phyloP scores from a whole-genome alignment of 2,329 filamentous ascomycete species.

The Daldinia eschscholtzii region DNA sequence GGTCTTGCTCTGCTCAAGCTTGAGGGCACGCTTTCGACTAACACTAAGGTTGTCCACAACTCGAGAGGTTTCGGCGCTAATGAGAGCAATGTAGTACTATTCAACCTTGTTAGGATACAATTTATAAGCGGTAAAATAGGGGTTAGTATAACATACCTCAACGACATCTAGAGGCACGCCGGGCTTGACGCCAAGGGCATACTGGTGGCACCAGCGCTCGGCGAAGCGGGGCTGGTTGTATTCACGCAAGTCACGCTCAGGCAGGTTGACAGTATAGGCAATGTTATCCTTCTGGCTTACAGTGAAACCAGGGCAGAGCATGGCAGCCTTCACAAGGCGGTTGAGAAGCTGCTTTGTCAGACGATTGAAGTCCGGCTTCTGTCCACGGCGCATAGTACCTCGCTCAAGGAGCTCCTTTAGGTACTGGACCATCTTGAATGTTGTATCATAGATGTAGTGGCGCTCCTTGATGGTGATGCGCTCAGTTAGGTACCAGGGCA shows the following conservation, averaged over 20 bases:
- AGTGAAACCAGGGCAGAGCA: slow-evolving; percentile 72
- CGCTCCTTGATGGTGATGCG: slow-evolving; percentile 71
- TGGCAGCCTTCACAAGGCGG: slow-evolving; percentile 64
- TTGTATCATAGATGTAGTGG: slow-evolving; percentile 64
- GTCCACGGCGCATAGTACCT: not conserved
- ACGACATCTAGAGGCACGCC: slow-evolving; percentile 65
- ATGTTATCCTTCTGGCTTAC: slow-evolving; percentile 72
- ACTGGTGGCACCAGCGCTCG: slow-evolving; percentile 64
- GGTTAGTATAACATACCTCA: slow-evolving; percentile 59
- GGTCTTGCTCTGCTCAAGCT: slow-evolving; percentile 52
- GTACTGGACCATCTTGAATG: slow-evolving; percentile 62
- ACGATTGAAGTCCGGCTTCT: slow-evolving; percentile 58
- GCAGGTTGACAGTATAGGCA: slow-evolving; percentile 57
- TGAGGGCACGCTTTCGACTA: slow-evolving; percentile 57
- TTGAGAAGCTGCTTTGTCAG: slow-evolving; percentile 66
- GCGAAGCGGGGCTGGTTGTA: slow-evolving; percentile 64
- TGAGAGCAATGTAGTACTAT: slow-evolving; percentile 69
- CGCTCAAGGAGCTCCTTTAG: slow-evolving; percentile 52
- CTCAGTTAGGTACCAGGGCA: slow-evolving; percentile 71
- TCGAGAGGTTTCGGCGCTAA: slow-evolving; percentile 65
- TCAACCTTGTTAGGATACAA: slow-evolving; percentile 36
- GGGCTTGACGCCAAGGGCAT: slow-evolving; percentile 64
- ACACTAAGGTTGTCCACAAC: slow-evolving; percentile 57
- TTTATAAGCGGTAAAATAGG: slow-evolving; percentile 3
- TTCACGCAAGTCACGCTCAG: slow-evolving; percentile 52